Percentiles rank a stretch among this genome's conserved stretches.
Conservation (phyloP, 202 grass and related monocot genomes). For the Zoysia matrella region DNA sequence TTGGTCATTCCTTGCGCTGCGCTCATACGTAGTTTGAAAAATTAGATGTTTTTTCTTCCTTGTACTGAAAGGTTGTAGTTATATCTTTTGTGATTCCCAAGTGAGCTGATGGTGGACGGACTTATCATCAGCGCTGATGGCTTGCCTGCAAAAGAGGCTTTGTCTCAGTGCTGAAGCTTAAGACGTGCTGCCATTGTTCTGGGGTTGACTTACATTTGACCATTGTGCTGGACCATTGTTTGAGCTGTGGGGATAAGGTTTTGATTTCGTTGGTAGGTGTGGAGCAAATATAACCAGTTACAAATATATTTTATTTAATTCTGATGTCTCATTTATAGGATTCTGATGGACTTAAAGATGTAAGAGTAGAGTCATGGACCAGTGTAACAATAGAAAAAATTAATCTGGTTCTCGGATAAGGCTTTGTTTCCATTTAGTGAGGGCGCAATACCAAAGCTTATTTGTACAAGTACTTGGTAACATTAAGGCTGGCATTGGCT, state of each 20-base stretch:
- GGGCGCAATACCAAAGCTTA: not conserved
- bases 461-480: constrained; percentile 22
- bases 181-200: constrained; percentile 26
- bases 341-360: constrained; percentile 12
- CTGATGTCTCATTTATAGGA: constrained; percentile 13
- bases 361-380: not conserved
- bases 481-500: constrained; percentile 17
- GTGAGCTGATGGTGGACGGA: constrained; percentile 3
- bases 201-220: not conserved
- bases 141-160: constrained; percentile 19
- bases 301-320: constrained; percentile 28
- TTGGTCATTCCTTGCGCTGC: constrained; percentile 23
- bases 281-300: constrained; percentile 17
- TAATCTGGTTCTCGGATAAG: constrained; percentile 7
- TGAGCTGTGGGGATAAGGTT: constrained; percentile 32
- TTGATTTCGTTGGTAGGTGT: constrained; percentile 28
- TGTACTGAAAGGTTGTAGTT: constrained; percentile 18
- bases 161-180: constrained; percentile 1
- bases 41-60: constrained; percentile 29
- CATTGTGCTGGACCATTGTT: constrained; percentile 16
- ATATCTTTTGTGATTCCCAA: not conserved
- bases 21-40: not conserved
- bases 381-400: not conserved
- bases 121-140: not conserved
- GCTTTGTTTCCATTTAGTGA: constrained; percentile 29